Evolutionary conservation across 2,329 filamentous ascomycete genomes (phyloP).

Genomic region (Xylariaceae sp.): DNA sequence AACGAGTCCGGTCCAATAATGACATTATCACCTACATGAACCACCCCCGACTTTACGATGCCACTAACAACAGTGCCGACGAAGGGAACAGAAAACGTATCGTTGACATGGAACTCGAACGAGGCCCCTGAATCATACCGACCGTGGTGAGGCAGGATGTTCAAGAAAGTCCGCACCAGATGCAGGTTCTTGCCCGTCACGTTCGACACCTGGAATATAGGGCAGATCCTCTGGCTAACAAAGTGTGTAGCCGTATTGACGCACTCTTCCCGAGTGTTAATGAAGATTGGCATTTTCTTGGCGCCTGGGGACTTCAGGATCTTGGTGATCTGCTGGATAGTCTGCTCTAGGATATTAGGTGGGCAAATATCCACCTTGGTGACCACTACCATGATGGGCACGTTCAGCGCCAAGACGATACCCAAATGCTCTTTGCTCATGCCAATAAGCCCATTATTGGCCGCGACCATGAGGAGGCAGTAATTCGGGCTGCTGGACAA

Average conservation of each 20-base stretch:
- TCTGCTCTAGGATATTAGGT: constrained; percentile 89
- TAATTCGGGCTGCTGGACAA: constrained; percentile 95
- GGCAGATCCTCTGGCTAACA: constrained; percentile 89
- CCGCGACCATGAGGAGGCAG: constrained; percentile 95
- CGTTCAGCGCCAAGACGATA: constrained; percentile 88
- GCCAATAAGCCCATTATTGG: constrained; percentile 92
- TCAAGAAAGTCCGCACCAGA: constrained; percentile 85
- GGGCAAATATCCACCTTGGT: constrained; percentile 99
- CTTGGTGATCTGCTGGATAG: constrained; percentile 81
- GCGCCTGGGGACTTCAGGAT: constrained; percentile 93
- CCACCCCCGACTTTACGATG: constrained; percentile 79
- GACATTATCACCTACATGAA: constrained; percentile 85
- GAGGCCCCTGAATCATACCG: constrained; percentile 83
- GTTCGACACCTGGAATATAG: constrained; percentile 96
- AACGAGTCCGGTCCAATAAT: constrained; percentile 85
- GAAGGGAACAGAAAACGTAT: constrained; percentile 96
- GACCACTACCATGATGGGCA: constrained; percentile 94
- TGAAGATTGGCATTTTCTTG: constrained; percentile 91
- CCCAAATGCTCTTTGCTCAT: constrained; percentile 99
- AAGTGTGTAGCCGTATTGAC: constrained; percentile 95
- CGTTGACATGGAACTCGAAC: constrained; percentile 93
- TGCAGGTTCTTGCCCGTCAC: constrained; percentile 90
- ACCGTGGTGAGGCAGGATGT: constrained; percentile 90
- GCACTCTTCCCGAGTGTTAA: constrained; percentile 85
- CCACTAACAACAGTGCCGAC: constrained; percentile 94